Percentiles rank a stretch among this genome's conserved stretches.
Conservation (phyloP, 2,329 filamentous ascomycete genomes). For the Monosporascus sp. region DNA sequence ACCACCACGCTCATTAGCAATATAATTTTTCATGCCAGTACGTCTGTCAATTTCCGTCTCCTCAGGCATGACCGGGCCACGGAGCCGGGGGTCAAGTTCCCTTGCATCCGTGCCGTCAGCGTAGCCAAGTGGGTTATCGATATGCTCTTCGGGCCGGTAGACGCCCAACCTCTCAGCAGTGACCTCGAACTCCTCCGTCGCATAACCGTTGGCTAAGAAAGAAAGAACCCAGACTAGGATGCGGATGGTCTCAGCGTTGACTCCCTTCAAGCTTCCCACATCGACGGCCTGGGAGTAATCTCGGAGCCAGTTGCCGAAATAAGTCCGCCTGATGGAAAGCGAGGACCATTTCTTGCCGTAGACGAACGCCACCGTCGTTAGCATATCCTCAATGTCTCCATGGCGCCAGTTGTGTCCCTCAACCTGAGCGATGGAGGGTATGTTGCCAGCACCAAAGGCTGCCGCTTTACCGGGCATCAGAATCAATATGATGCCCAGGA, state of each 20-base stretch:
- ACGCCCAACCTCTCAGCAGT: constrained; percentile 74
- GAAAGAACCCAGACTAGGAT: constrained; percentile 78
- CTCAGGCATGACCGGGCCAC: constrained; percentile 66
- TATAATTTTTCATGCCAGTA: constrained; percentile 99
- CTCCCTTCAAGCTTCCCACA: constrained; percentile 71
- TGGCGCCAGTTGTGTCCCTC: constrained; percentile 67
- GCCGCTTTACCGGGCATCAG: constrained; percentile 50
- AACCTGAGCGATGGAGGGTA: constrained; percentile 58
- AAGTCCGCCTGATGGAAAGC: constrained; percentile 70
- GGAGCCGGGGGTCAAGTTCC: constrained; percentile 73
- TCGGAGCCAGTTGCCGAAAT: constrained; percentile 83
- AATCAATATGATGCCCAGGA: constrained; percentile 48
- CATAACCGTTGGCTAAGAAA: constrained; percentile 78
- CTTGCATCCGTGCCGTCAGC: constrained; percentile 83
- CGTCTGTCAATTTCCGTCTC: constrained; percentile 69
- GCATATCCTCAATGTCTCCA: constrained; percentile 77
- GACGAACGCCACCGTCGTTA: constrained; percentile 71
- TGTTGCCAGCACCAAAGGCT: constrained; percentile 67
- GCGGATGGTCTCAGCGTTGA: constrained; percentile 72
- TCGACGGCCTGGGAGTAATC: constrained; percentile 84
- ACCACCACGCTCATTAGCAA: constrained; percentile 78
- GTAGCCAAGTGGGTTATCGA: constrained; percentile 78
- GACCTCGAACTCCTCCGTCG: constrained; percentile 81
- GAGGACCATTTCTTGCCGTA: constrained; percentile 81
- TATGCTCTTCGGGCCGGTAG: constrained; percentile 71